Base-by-base conservation (phyloP, 164 flowering plant species). In the Vitis cinerea region DNA sequence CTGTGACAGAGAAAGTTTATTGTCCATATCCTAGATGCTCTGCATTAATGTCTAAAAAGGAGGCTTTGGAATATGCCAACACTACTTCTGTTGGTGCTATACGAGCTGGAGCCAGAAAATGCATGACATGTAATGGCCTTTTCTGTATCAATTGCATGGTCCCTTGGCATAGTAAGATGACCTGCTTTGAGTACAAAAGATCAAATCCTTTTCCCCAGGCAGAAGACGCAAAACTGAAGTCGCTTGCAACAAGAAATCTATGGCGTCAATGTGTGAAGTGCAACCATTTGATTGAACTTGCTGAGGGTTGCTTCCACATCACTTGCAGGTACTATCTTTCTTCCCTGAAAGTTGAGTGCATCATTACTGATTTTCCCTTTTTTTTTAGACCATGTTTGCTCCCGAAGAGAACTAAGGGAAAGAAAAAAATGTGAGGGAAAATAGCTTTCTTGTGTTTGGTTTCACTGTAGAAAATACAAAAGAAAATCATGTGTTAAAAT, bases 21-120 rank as follows among this genome's bases (percentile, higher is more conserved):
- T 92, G 99, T 75, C 98, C 99, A 17, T 81, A 82, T 72, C 97
- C 95, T 2, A 87, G 73, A 71, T 94, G 98, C 71, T 94, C 97
- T 0, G 85, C 86, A 8, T 78, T 94, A 72, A 92, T 92, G 97
- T 87, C 97, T 1, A 86, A 75, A 74, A 64, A 8, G 17, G 93
- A 87, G 73, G 80, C 82, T 67, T 64, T 71, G 9, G 79, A 73
- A 60, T 72, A 71, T 62, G 30, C 82, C 17, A 70, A 64, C 63
- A 65, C 59, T 65, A 54, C 50, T 44, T 58, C 56, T 64, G 52
- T 47, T 19, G 68, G 65, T 64, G 70, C 65, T 68, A 67, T 74
- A 59, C 64, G 30, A 51, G 60, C 77, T 50, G 89, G 86, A 72
- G 72, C 66, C 44, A 75, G 89, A 69, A 86, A 67, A 74, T 94